Evolutionary conservation across 1,139 yeast genomes (phyloP).

Genomic region (Hanseniaspora sp.): DNA sequence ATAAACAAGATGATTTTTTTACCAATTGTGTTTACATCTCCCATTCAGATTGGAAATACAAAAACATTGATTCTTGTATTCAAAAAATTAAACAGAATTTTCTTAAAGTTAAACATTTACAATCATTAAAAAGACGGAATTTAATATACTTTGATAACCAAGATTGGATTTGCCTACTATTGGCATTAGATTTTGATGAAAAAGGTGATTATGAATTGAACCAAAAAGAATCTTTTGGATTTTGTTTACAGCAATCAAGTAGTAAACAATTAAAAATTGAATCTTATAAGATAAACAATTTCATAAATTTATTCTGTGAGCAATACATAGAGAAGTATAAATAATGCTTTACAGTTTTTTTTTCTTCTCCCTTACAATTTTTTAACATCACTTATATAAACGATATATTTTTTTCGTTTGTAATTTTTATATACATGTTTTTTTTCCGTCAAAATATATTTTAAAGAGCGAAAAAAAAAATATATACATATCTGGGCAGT

Average conservation of each 20-base stretch:
- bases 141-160: not conserved
- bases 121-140: not conserved
- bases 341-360: too few relatives aligned
- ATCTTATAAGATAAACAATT: too few relatives aligned
- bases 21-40: not conserved
- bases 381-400: too few relatives aligned
- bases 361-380: too few relatives aligned
- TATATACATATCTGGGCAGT: too few relatives aligned
- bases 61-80: not conserved
- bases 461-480: too few relatives aligned
- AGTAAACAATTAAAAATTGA: too few relatives aligned
- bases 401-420: too few relatives aligned
- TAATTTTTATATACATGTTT: too few relatives aligned
- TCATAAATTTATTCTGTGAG: too few relatives aligned
- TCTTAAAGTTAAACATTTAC: not conserved
- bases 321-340: too few relatives aligned
- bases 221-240: not conserved
- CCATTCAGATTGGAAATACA: not conserved
- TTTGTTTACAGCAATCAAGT: not conserved
- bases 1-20: not conserved
- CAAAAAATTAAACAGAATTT: not conserved
- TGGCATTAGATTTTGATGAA: not conserved
- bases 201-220: not conserved
- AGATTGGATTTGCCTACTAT: not conserved
- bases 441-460: too few relatives aligned